A percentile compares a stretch with the other conserved stretches of the same genome.
phyloP scores from a whole-genome alignment of 768 basidiomycete genomes.

The Tricholoma furcatifolium region DNA sequence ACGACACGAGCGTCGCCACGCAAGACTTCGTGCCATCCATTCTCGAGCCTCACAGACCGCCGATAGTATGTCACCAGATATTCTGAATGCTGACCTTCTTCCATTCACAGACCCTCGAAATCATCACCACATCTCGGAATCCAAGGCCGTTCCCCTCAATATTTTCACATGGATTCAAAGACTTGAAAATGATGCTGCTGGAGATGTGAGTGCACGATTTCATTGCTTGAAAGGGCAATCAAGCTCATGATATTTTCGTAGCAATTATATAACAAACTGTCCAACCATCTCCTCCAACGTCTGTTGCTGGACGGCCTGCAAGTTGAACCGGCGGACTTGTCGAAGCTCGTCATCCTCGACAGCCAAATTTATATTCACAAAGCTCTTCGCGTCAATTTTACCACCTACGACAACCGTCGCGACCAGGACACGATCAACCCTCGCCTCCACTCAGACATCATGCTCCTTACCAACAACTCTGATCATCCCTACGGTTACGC shows the following conservation, averaged over 20 bases:
- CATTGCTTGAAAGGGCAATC: neutral
- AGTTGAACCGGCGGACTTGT: neutral
- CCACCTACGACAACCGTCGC: no score
- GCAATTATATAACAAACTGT: neutral
- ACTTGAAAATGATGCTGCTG: neutral
- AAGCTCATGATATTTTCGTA: neutral
- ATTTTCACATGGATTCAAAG: neutral
- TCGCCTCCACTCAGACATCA: neutral
- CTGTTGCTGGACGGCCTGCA: neutral
- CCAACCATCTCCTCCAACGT: neutral
- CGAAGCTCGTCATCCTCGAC: neutral
- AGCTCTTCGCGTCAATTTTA: neutral
- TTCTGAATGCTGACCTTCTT: neutral
- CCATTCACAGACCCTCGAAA: neutral
- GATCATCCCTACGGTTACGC: neutral
- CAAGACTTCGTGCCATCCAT: neutral
- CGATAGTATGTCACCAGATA: neutral
- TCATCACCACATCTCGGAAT: constrained; percentile 2
- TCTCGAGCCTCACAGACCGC: neutral
- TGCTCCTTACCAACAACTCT: neutral
- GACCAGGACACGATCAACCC: no score
- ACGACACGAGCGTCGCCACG: neutral
- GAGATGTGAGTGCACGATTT: neutral
- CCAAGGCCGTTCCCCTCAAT: neutral
- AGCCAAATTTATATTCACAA: neutral